Conservation (phyloP, 208 protist species). For the Trypanosomatidae sp. region DNA sequence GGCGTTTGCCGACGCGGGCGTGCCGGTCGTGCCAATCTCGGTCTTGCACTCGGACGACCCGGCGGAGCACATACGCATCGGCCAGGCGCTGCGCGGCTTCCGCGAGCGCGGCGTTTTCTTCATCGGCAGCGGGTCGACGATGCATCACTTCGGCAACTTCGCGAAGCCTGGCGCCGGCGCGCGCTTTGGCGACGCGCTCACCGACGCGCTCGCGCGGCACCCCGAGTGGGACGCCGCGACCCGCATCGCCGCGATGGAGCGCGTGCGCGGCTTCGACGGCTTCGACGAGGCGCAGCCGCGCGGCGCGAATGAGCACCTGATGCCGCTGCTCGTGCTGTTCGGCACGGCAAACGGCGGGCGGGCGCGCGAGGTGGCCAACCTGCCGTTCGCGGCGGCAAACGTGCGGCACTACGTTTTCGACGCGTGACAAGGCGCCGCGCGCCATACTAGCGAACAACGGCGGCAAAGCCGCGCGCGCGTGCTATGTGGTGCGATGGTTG, state of each 20-base stretch:
- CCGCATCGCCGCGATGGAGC: constrained; percentile 18
- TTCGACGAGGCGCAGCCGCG: constrained; percentile 45
- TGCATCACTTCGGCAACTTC: constrained; percentile 70
- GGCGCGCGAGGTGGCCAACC: constrained; percentile 26
- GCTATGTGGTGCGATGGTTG: no score
- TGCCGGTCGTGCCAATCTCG: constrained; percentile 83
- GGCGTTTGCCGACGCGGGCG: constrained; percentile 69
- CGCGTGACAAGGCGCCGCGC: no score
- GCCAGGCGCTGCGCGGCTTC: constrained; percentile 46
- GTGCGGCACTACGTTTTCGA: constrained; percentile 31
- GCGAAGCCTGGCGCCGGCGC: constrained; percentile 8
- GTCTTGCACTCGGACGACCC: constrained; percentile 34
- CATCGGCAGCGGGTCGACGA: constrained; percentile 58
- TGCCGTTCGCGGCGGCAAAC: constrained; percentile 15
- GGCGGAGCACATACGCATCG: constrained; percentile 53
- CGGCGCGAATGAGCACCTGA: constrained; percentile 57
- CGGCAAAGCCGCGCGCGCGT: no score
- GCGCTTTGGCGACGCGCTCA: constrained; percentile 45
- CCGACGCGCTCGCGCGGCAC: constrained; percentile 7
- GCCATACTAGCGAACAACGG: no score
- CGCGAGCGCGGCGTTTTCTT: constrained; percentile 64
- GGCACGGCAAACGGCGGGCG: constrained; percentile 18
- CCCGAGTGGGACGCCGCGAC: constrained; percentile 4
- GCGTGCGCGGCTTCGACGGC: constrained; percentile 23
- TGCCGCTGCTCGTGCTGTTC: constrained; percentile 62